Base-by-base conservation (phyloP, 441 rosid species). In the Raphanus hybrid region DNA sequence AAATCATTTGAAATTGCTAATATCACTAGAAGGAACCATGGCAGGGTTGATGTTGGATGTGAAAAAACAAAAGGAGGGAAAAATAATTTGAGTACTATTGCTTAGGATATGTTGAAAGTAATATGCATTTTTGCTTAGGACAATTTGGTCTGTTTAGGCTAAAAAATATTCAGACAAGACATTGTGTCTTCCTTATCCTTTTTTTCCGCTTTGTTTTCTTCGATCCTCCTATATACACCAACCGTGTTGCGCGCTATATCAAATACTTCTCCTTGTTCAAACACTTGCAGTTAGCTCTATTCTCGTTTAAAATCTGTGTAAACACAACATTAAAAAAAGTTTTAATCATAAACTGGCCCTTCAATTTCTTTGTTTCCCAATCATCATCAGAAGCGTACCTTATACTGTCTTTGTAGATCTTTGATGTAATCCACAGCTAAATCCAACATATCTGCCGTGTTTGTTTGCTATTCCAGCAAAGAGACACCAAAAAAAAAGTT, bases 361-460 rank as follows among this genome's bases (percentile, higher is more conserved):
- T 50, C 1, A 14, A 6, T 48, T 48, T 48, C 7, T n/a, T 50
- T 50, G 3, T 50, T 50, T 50, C 57, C 14, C 57, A 3, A 50
- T 14, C 20, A 50, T n/a, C 18, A 64, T 70, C 18, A 64, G 16
- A 43, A 50, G 18, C 12, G 41, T 85, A 88, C 98, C 91, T 86
- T 80, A 73, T 87, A 89, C 32, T 90, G 87, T 69, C 74, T 82
- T 70, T 93, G 98, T 68, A 93, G 93, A 16, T 88, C 93, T 80
- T 90, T 93, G 70, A 93, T 91, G 86, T 93, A 91, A 71, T 93
- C 95, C 35, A 91, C 98, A 3, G 98, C 96, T 83, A 90, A 84
- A 78, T 93, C 98, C 80, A 93, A 76, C 98, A 93, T 93, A 81
- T 88, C 93, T 5, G 98, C 66, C 10, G 97, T 93, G 88, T 89